phyloP scores from a whole-genome alignment of 2,329 filamentous ascomycete genomes.

The Colletotrichum sp. region DNA sequence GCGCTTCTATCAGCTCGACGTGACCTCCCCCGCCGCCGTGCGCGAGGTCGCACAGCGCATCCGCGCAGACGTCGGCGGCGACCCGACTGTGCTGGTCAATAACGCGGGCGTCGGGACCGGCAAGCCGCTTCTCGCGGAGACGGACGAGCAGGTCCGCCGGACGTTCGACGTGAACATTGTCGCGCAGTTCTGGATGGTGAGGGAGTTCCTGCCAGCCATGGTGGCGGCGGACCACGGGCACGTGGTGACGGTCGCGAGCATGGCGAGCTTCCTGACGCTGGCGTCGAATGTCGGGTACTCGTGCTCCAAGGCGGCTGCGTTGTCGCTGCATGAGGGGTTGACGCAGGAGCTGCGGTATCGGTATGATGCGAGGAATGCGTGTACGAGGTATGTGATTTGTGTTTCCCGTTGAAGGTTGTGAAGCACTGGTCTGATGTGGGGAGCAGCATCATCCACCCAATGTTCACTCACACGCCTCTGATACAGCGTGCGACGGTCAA shows the following conservation, averaged over 20 bases:
- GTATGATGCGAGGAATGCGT: not conserved
- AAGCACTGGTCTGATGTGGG: not conserved
- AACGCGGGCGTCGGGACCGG: slow-evolving; percentile 40
- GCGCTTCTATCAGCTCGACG: not conserved
- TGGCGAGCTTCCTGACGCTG: not conserved
- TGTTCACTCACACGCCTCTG: not conserved
- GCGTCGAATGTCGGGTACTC: not conserved
- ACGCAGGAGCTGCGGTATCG: not conserved
- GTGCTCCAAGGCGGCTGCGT: not conserved
- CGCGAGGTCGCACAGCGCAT: slow-evolving; percentile 42
- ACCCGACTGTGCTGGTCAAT: slow-evolving; percentile 38
- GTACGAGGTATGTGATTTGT: slow-evolving; percentile 16
- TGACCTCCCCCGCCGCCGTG: slow-evolving; percentile 30
- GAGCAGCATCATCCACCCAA: not conserved
- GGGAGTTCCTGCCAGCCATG: not conserved
- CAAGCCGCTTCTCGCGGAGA: not conserved
- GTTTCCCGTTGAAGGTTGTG: not conserved
- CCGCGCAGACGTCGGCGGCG: slow-evolving; percentile 36
- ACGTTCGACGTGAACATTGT: not conserved
- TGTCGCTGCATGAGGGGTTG: not conserved
- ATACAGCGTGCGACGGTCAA: not conserved
- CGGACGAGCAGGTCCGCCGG: not conserved
- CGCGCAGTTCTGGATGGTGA: not conserved
- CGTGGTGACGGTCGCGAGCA: not conserved
- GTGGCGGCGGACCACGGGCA: not conserved